These are phyloP conservation scores for Groenewaldozyma tartarivorans DNA, from an alignment of 805 yeast species.

Conservation along the genomic window DNA sequence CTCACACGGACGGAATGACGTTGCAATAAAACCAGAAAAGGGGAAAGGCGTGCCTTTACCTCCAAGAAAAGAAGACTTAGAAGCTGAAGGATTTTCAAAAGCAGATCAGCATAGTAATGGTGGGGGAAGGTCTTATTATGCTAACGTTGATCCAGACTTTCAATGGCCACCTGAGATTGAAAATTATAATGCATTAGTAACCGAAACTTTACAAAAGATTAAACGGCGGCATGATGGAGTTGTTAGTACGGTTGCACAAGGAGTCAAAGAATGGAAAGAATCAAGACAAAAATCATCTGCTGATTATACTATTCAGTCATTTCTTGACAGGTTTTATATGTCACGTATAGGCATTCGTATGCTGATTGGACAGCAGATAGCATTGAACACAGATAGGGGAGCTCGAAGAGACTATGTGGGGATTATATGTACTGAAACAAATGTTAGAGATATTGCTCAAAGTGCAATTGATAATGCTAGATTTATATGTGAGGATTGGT, in stretches of 20 bases:
- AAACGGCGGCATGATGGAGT: constrained; percentile 87
- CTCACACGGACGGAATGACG: constrained; percentile 15
- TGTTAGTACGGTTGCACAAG: constrained; percentile 85
- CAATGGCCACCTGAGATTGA: constrained; percentile 68
- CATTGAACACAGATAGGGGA: constrained; percentile 61
- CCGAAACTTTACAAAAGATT: constrained; percentile 56
- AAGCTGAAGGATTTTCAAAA: constrained; percentile 15
- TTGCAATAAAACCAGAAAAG: constrained; percentile 26
- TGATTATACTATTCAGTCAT: constrained; percentile 66
- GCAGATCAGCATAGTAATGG: constrained; percentile 7
- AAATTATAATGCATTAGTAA: constrained; percentile 59
- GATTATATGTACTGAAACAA: constrained; percentile 76
- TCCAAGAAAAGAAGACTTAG: constrained; percentile 17
- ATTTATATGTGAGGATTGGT: constrained; percentile 85
- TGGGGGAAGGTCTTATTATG: constrained; percentile 36
- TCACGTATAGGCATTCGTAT: constrained; percentile 85
- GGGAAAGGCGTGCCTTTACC: constrained; percentile 12
- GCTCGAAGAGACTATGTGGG: constrained; percentile 66
- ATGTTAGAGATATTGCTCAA: constrained; percentile 70
- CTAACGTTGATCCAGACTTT: constrained; percentile 40
- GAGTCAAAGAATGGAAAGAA: constrained; percentile 83
- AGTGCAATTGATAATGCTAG: constrained; percentile 88
- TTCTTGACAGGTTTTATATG: constrained; percentile 81
- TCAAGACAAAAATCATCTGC: constrained; percentile 38
- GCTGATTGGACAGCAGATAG: constrained; percentile 91